phyloP scores from a whole-genome alignment of 441 rosid genomes.

The Corymbia citriodora region DNA sequence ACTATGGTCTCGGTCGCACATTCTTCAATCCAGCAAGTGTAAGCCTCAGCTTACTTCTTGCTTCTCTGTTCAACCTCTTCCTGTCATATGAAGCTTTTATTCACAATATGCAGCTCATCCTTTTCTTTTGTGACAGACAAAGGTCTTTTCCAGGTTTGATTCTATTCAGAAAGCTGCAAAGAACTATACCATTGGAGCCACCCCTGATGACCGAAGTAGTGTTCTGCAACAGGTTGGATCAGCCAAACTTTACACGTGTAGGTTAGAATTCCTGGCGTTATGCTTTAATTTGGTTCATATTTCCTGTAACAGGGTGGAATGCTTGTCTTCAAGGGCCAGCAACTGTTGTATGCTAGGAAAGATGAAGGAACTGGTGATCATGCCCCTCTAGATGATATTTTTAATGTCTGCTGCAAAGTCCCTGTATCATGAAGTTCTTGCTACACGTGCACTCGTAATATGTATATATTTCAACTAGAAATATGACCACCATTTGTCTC shows the following conservation, averaged over 20 bases:
- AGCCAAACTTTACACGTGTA: neutral
- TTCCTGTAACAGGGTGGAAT: slow-evolving; percentile 61
- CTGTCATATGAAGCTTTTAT: neutral
- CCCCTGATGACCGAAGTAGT: slow-evolving; percentile 81
- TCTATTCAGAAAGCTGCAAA: slow-evolving; percentile 47
- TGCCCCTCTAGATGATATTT: slow-evolving; percentile 68
- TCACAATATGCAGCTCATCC: neutral
- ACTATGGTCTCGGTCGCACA: slow-evolving; percentile 77
- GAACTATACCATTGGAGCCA: slow-evolving; percentile 77
- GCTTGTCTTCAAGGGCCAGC: slow-evolving; percentile 83
- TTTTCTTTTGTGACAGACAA: slow-evolving; percentile 30
- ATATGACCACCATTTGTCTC: neutral
- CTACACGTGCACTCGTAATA: neutral
- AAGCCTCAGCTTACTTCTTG: slow-evolving; percentile 7
- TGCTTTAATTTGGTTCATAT: neutral
- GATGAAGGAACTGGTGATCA: slow-evolving; percentile 92
- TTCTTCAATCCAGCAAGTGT: slow-evolving; percentile 86
- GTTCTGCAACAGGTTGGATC: slow-evolving; percentile 75
- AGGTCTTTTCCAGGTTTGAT: slow-evolving; percentile 61
- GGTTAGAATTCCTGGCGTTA: neutral
- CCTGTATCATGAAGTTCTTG: slow-evolving; percentile 10
- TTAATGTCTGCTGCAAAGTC: slow-evolving; percentile 52
- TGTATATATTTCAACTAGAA: neutral
- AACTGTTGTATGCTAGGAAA: slow-evolving; percentile 68
- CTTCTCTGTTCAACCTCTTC: neutral